A percentile compares a stretch with the other conserved stretches of the same genome.
Evolutionary conservation across 192 early-diverging fungal species (phyloP).

Genomic region (Umbelopsis sp.): DNA sequence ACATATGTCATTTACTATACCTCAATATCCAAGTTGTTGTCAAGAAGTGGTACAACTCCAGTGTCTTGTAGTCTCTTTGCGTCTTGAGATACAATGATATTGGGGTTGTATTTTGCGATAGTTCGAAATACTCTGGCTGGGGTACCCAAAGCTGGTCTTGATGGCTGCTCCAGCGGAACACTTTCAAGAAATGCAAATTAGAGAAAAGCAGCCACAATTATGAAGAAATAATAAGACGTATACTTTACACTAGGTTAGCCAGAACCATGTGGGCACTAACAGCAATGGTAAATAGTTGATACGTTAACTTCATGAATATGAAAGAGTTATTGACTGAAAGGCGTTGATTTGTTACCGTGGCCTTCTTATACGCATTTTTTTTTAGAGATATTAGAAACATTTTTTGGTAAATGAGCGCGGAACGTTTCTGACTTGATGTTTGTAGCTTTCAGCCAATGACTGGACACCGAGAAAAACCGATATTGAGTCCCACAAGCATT

Average conservation of each 20-base stretch:
- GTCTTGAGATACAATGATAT: background rate
- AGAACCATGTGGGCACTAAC: background rate
- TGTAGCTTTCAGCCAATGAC: conserved; percentile 9
- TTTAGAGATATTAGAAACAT: background rate
- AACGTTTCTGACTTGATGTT: background rate
- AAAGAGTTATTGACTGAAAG: too few relatives aligned
- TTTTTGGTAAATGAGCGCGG: background rate
- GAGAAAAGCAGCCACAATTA: background rate
- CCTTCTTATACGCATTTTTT: background rate
- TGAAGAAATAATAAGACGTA: background rate
- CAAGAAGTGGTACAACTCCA: background rate
- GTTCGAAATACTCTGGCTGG: conserved; percentile 20
- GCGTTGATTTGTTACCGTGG: background rate
- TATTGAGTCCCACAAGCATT: background rate
- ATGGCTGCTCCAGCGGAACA: background rate
- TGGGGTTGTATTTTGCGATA: conserved; percentile 24
- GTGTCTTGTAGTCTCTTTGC: conserved; percentile 16
- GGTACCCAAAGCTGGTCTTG: conserved; percentile 9
- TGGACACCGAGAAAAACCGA: background rate
- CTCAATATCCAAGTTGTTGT: conserved; percentile 28
- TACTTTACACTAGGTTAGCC: background rate
- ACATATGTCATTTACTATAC: conserved; percentile 13
- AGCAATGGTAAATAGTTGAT: background rate
- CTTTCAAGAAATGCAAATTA: background rate
- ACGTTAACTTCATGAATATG: background rate